A percentile compares a stretch with the other conserved stretches of the same genome.
phyloP scores from a whole-genome alignment of 768 basidiomycete species.

The Rossbeevera mucosa region DNA sequence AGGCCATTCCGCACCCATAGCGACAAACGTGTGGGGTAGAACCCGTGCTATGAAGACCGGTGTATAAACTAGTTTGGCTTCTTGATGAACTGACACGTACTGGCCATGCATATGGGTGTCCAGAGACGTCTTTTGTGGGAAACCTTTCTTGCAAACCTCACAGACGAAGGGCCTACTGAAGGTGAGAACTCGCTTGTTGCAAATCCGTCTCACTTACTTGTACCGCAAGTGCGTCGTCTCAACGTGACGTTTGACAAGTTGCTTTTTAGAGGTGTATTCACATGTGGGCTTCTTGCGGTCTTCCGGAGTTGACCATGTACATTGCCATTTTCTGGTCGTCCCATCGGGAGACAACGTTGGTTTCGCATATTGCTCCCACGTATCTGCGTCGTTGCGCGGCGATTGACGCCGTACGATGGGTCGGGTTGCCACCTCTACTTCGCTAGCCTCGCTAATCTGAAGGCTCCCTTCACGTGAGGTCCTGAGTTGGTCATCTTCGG shows the following conservation, averaged over 20 bases:
- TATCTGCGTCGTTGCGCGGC: conserved; percentile 25
- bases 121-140: conserved; percentile 56
- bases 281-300: conserved; percentile 34
- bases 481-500: conserved; percentile 28
- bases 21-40: conserved; percentile 51
- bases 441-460: conserved; percentile 31
- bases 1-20: conserved; percentile 46
- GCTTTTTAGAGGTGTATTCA: conserved; percentile 50
- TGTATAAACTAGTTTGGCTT: conserved; percentile 9
- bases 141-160: conserved; percentile 47
- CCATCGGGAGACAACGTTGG: conserved; percentile 32
- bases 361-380: conserved; percentile 33
- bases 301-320: conserved; percentile 38
- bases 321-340: conserved; percentile 35
- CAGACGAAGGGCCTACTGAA: conserved; percentile 47
- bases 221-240: conserved; percentile 57
- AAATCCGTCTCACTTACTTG: conserved; percentile 40
- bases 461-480: conserved; percentile 29
- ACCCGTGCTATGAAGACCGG: conserved; percentile 44
- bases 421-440: conserved; percentile 16
- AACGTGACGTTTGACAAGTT: conserved; percentile 66
- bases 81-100: conserved; percentile 29
- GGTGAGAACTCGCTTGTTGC: conserved; percentile 13
- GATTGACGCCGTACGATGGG: conserved; percentile 22
- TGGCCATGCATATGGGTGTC: conserved; percentile 55